Conservation (phyloP, 257 asterid genomes). For the Nicotiana otophora region DNA sequence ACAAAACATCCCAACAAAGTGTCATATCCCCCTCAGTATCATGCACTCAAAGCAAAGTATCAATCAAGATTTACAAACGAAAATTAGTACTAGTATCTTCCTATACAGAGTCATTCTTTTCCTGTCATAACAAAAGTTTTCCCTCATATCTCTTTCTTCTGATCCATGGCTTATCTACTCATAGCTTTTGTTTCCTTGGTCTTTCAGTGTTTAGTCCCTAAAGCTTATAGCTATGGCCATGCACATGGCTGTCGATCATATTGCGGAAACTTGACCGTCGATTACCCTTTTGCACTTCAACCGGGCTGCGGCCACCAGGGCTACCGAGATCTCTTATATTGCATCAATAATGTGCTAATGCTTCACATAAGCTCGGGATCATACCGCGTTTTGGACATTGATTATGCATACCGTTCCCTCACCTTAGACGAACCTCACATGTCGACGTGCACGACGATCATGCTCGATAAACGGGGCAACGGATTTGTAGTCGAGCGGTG, state of each 20-base stretch:
- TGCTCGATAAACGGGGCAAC: constrained; percentile 70
- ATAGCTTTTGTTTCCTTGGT: neutral
- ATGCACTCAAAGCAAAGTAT: constrained; percentile 63
- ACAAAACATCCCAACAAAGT: neutral
- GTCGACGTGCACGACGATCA: constrained; percentile 65
- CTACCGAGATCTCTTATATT: constrained; percentile 69
- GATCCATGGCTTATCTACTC: neutral
- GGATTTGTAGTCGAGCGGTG: constrained; percentile 77
- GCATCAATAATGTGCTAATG: constrained; percentile 82
- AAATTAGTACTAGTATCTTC: neutral
- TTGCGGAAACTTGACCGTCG: constrained; percentile 74
- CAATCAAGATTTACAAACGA: neutral
- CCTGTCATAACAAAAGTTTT: neutral
- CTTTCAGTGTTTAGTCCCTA: neutral
- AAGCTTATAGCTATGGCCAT: constrained; percentile 24
- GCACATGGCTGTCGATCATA: constrained; percentile 56
- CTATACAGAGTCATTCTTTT: no score
- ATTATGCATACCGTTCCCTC: constrained; percentile 66
- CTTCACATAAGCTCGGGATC: constrained; percentile 79
- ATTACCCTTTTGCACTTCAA: constrained; percentile 64
- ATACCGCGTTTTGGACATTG: constrained; percentile 74
- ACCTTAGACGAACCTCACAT: constrained; percentile 82
- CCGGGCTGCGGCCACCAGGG: constrained; percentile 85
- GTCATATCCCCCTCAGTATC: neutral
- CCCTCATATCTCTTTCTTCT: neutral